phyloP scores from a whole-genome alignment of 192 early-diverging fungal genomes.

The Umbelopsis isabellina region DNA sequence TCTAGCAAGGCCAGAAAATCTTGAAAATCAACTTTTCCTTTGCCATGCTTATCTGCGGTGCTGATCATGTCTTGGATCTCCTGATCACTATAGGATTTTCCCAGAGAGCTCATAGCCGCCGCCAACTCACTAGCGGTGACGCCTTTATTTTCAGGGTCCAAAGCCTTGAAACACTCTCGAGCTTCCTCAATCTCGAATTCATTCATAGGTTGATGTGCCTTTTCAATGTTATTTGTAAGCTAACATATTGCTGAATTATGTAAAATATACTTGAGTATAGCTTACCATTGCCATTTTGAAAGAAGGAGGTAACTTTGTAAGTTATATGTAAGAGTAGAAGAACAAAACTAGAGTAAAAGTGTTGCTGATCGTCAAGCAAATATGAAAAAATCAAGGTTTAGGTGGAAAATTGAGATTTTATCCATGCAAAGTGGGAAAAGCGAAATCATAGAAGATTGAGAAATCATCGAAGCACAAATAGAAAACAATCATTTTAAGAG shows the following conservation, averaged over 20 bases:
- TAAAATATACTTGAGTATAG: too few relatives aligned
- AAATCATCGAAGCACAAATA: not conserved
- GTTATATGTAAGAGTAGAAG: not conserved
- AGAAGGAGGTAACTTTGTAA: too few relatives aligned
- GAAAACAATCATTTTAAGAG: not conserved
- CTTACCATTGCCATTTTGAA: constrained; percentile 20
- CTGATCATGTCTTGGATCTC: not conserved
- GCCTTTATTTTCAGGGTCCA: constrained; percentile 10
- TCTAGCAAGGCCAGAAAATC: constrained; percentile 33
- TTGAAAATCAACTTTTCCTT: constrained; percentile 26
- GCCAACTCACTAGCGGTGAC: constrained; percentile 8
- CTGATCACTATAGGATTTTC: constrained; percentile 6
- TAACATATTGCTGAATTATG: not conserved
- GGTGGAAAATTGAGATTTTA: not conserved
- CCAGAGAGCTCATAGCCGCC: not conserved
- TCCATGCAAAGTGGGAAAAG: not conserved
- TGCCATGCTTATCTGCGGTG: not conserved
- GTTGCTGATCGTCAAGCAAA: too few relatives aligned
- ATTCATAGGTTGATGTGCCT: constrained; percentile 15
- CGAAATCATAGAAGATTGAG: constrained; percentile 5
- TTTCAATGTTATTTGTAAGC: not conserved
- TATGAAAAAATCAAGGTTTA: not conserved
- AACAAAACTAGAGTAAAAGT: not conserved
- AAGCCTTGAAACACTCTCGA: not conserved
- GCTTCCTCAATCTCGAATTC: constrained; percentile 17